A percentile compares a stretch with the other conserved stretches of the same genome.
These are phyloP conservation scores for Talaromyces sp. DNA, from an alignment of 2,329 filamentous ascomycete genomes.

Conservation along the genomic window DNA sequence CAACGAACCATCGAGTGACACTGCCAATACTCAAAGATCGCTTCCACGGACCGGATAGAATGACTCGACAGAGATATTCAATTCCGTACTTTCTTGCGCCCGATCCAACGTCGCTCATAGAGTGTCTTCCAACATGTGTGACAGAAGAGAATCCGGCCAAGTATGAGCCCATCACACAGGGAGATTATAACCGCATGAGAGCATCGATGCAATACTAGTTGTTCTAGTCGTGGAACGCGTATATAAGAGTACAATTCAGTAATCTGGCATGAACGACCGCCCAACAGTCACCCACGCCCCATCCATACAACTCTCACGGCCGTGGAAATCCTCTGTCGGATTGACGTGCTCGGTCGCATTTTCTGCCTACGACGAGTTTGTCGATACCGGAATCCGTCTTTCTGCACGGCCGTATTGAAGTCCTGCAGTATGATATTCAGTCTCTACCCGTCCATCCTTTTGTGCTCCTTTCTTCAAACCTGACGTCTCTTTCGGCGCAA, in stretches of 20 bases:
- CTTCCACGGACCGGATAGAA: slow-evolving; percentile 37
- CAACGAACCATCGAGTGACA: slow-evolving; percentile 52
- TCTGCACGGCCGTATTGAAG: no score
- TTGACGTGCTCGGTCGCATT: no score
- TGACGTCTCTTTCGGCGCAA: no score
- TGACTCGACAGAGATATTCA: slow-evolving; percentile 49
- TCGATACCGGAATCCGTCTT: no score
- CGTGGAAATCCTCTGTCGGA: no score
- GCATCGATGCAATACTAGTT: slow-evolving; percentile 30
- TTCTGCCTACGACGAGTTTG: no score
- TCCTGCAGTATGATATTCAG: no score
- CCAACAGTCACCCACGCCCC: no score
- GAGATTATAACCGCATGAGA: slow-evolving; percentile 37
- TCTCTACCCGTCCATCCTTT: no score
- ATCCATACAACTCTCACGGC: no score
- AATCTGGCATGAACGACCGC: no score
- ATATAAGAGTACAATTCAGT: not conserved
- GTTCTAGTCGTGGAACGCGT: not conserved
- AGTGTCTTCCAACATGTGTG: slow-evolving; percentile 48
- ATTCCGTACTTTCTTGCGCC: slow-evolving; percentile 60
- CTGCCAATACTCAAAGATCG: slow-evolving; percentile 39
- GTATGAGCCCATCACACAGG: slow-evolving; percentile 50
- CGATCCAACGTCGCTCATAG: slow-evolving; percentile 50
- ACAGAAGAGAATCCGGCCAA: slow-evolving; percentile 45
- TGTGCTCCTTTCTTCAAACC: no score